Percentiles rank a stretch among this genome's conserved stretches.
phyloP scores from a whole-genome alignment of 768 basidiomycete genomes.

The Hydnomerulius pinastri region DNA sequence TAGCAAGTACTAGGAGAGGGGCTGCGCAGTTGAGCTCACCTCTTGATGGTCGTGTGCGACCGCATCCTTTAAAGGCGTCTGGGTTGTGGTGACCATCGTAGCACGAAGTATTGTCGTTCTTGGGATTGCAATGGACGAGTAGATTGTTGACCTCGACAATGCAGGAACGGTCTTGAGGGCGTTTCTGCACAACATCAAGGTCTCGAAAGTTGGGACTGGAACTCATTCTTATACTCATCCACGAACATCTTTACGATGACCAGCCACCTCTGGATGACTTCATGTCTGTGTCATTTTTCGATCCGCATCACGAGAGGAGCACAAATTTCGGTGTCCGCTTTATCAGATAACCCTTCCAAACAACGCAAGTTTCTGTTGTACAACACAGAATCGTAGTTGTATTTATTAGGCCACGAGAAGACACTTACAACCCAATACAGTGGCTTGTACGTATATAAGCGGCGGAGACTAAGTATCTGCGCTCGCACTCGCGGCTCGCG shows the following conservation, averaged over 20 bases:
- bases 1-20: neutral
- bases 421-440: slow-evolving; percentile 16
- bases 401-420: slow-evolving; percentile 12
- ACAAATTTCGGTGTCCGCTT: no score
- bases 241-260: no score
- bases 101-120: neutral
- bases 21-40: slow-evolving; percentile 23
- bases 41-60: slow-evolving; percentile 54
- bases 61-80: slow-evolving; percentile 33
- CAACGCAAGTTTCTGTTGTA: no score
- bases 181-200: neutral
- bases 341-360: no score
- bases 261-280: neutral
- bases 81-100: slow-evolving; percentile 4
- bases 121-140: neutral
- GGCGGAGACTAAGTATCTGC: slow-evolving; percentile 3
- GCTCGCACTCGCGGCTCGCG: neutral
- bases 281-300: neutral
- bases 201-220: neutral
- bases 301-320: no score
- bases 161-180: no score
- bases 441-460: slow-evolving; percentile 3
- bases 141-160: neutral
- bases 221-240: no score
- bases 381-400: neutral